Percentiles rank a stretch among this genome's conserved stretches.
These are phyloP conservation scores for Aspergillaceae sp. DNA, from an alignment of 2,329 filamentous ascomycete genomes.

Conservation along the genomic window DNA sequence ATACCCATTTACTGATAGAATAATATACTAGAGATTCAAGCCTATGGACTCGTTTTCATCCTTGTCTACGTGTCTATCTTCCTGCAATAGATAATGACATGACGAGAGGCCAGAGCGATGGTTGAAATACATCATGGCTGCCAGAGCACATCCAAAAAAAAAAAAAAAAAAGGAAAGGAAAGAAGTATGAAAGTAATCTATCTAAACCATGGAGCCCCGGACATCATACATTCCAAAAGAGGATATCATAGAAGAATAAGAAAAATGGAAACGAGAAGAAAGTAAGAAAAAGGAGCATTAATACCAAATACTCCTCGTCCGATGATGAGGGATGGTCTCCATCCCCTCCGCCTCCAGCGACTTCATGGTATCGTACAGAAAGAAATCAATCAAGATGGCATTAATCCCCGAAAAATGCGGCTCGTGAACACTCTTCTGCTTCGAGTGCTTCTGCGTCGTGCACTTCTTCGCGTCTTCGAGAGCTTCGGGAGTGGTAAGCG, in stretches of 20 bases:
- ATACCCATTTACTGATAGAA: not conserved
- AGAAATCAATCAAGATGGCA: conserved; percentile 92
- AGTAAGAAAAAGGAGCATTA: conserved; percentile 30
- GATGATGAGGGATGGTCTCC: conserved; percentile 64
- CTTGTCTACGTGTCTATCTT: not conserved
- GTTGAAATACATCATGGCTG: not conserved
- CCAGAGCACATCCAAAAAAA: not conserved
- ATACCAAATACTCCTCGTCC: conserved; percentile 93
- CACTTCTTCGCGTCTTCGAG: conserved; percentile 7
- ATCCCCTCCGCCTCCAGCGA: conserved; percentile 58
- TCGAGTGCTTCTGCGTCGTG: conserved; percentile 11
- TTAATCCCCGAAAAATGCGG: conserved; percentile 47
- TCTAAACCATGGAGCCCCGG: not conserved
- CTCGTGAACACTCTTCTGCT: conserved; percentile 7
- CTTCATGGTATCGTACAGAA: conserved; percentile 91
- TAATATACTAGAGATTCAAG: not conserved
- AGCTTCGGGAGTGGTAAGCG: conserved; percentile 2
- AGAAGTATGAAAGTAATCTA: not conserved
- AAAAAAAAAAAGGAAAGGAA: not conserved
- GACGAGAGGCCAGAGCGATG: too few species aligned
- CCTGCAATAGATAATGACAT: not conserved
- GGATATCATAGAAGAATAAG: not conserved
- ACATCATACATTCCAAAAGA: not conserved
- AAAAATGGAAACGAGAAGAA: not conserved
- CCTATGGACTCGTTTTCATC: too few species aligned